These are phyloP conservation scores for Starmerella tilneyi DNA, from an alignment of 805 yeast genomes.

Conservation along the genomic window DNA sequence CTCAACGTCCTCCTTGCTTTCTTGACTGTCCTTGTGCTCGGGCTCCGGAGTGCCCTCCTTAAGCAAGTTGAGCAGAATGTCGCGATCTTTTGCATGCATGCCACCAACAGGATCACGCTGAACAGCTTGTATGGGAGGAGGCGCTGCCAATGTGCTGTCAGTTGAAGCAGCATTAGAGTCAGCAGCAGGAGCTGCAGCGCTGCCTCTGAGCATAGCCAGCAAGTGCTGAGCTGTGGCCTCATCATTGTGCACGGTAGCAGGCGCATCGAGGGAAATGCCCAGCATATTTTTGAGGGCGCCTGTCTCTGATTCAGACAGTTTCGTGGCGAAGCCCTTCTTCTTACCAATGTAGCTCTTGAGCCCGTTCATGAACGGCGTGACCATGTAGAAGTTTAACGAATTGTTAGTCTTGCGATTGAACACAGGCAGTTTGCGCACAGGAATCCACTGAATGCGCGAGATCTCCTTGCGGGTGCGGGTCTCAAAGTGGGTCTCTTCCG, in stretches of 20 bases:
- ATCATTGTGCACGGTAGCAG: constrained; percentile 10
- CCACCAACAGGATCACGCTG: too few species aligned
- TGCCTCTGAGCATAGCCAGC: constrained; percentile 14
- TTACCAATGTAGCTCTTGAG: constrained; percentile 29
- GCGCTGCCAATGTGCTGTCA: too few species aligned
- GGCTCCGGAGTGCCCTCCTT: constrained; percentile 19
- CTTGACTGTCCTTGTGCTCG: constrained; percentile 3
- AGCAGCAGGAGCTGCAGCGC: neutral
- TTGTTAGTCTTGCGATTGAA: constrained; percentile 7
- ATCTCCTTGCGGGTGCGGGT: constrained; percentile 88
- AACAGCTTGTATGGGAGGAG: too few species aligned
- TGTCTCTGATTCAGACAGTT: constrained; percentile 26
- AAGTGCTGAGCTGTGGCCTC: constrained; percentile 20
- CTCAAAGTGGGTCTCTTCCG: constrained; percentile 61
- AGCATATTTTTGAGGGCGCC: constrained; percentile 28
- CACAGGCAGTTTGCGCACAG: constrained; percentile 26
- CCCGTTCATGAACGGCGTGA: constrained; percentile 33
- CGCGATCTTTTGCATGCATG: constrained; percentile 20
- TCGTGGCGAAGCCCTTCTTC: constrained; percentile 26
- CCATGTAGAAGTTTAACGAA: constrained; percentile 29
- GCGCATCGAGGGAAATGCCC: constrained; percentile 22
- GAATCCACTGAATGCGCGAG: constrained; percentile 64
- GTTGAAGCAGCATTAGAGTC: too few species aligned
- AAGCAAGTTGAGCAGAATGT: constrained; percentile 25
- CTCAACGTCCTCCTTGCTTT: constrained; percentile 21